phyloP scores from a whole-genome alignment of 345 rosid genomes.

The Aegle marmelos region DNA sequence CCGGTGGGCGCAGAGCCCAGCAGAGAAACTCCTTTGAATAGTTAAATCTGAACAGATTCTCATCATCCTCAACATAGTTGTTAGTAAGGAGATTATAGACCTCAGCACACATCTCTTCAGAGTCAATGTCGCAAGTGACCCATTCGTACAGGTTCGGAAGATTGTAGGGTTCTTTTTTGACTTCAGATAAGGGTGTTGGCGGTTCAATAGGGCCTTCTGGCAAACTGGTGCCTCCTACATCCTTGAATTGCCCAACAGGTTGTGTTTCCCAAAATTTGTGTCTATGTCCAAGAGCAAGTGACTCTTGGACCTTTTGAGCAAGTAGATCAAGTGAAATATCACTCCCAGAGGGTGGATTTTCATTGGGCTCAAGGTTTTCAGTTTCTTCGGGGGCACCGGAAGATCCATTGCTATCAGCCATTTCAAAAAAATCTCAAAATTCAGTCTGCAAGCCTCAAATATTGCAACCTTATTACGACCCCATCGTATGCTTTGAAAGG shows the following conservation, averaged over 20 bases:
- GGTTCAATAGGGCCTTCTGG: constrained; percentile 46
- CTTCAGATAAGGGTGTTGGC: constrained; percentile 34
- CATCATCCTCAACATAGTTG: constrained; percentile 55
- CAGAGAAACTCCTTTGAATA: constrained; percentile 52
- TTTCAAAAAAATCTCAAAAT: background rate
- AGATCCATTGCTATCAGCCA: constrained; percentile 6
- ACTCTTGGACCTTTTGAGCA: constrained; percentile 35
- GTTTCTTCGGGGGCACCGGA: background rate
- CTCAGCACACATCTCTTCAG: constrained; percentile 34
- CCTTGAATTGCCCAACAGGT: constrained; percentile 51
- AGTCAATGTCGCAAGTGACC: constrained; percentile 40
- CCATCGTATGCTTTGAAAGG: background rate
- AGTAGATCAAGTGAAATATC: constrained; percentile 27
- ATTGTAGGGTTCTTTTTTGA: constrained; percentile 52
- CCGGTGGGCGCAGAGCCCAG: constrained; percentile 58
- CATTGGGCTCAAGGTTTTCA: background rate
- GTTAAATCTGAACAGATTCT: constrained; percentile 48
- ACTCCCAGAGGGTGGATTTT: constrained; percentile 11
- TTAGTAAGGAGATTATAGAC: constrained; percentile 37
- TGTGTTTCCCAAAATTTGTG: constrained; percentile 62
- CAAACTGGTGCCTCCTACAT: constrained; percentile 34
- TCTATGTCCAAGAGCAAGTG: constrained; percentile 27
- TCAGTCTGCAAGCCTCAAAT: background rate
- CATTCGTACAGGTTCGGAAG: constrained; percentile 45
- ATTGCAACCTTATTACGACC: background rate